These are phyloP conservation scores for Neurospora sp. DNA, from an alignment of 495 filamentous ascomycete genomes.

Conservation along the genomic window DNA sequence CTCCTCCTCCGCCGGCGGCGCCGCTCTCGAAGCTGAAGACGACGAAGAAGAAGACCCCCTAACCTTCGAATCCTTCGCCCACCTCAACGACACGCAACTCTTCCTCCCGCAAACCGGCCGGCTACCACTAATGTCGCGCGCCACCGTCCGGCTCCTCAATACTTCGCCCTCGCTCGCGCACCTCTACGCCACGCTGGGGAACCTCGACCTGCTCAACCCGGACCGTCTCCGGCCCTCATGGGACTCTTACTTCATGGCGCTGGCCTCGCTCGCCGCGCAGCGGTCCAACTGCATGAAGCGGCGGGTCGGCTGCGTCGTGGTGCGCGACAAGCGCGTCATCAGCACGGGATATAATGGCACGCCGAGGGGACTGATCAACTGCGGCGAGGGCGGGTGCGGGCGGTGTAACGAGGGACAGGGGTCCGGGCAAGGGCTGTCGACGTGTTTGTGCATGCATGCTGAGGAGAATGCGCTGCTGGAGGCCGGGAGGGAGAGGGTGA, in stretches of 20 bases:
- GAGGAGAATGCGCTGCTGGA: slow-evolving; percentile 96
- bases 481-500: slow-evolving; percentile 82
- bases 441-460: slow-evolving; percentile 90
- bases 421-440: slow-evolving; percentile 64
- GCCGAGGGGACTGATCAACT: slow-evolving; percentile 75
- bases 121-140: slow-evolving; percentile 62
- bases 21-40: slow-evolving; percentile 31
- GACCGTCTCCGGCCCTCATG: slow-evolving; percentile 81
- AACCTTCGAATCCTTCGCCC: slow-evolving; percentile 68
- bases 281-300: slow-evolving; percentile 98
- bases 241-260: slow-evolving; percentile 97
- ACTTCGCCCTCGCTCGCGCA: slow-evolving; percentile 58
- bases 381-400: slow-evolving; percentile 85
- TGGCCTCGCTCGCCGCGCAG: slow-evolving; percentile 84
- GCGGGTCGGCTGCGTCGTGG: slow-evolving; percentile 89
- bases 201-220: slow-evolving; percentile 65
- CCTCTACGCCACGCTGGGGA: slow-evolving; percentile 56
- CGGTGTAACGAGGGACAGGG: slow-evolving; percentile 66
- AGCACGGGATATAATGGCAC: slow-evolving; percentile 98
- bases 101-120: slow-evolving; percentile 59
- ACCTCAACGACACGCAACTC: slow-evolving; percentile 64
- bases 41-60: slow-evolving; percentile 20
- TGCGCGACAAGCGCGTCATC: slow-evolving; percentile 78
- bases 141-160: slow-evolving; percentile 79
- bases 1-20: slow-evolving; percentile 55